Conservation (phyloP, 1,139 yeast species). For the Meyerozyma smithsonii region DNA sequence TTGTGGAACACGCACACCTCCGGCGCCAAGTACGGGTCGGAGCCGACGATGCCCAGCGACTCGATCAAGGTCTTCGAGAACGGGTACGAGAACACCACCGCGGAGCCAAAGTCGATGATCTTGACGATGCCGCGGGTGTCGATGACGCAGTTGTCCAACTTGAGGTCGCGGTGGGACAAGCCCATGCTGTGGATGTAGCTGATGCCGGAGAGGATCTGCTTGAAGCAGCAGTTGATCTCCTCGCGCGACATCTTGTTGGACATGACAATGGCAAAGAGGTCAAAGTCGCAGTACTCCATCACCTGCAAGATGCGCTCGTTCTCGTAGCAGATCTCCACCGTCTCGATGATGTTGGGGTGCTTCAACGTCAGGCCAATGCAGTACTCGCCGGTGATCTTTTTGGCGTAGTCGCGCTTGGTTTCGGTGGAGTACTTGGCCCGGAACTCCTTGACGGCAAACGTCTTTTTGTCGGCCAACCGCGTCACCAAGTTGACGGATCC, state of each 20-base stretch:
- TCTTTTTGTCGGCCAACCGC: constrained; percentile 60
- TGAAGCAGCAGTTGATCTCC: constrained; percentile 87
- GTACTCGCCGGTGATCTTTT: constrained; percentile 91
- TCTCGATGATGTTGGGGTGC: constrained; percentile 87
- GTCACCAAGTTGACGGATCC: constrained; percentile 81
- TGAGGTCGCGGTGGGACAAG: constrained; percentile 86
- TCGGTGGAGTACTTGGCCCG: constrained; percentile 75
- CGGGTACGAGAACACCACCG: constrained; percentile 90
- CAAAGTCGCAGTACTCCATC: constrained; percentile 94
- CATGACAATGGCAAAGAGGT: constrained; percentile 93
- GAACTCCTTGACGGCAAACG: constrained; percentile 92
- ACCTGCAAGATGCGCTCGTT: constrained; percentile 84
- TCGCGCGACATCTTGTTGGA: constrained; percentile 83
- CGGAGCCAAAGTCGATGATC: constrained; percentile 90
- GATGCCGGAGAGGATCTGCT: constrained; percentile 79
- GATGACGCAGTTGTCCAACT: constrained; percentile 90
- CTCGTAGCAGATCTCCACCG: constrained; percentile 88
- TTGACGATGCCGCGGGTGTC: constrained; percentile 82
- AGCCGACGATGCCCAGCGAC: constrained; percentile 88
- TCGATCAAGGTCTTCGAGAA: constrained; percentile 75
- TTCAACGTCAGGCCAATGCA: constrained; percentile 89
- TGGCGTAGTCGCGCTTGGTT: constrained; percentile 80
- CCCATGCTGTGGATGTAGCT: constrained; percentile 84
- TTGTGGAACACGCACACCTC: constrained; percentile 80
- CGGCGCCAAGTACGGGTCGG: constrained; percentile 93